Conservation (phyloP, 1,139 yeast genomes). For the Yamadazyma siamensis region DNA sequence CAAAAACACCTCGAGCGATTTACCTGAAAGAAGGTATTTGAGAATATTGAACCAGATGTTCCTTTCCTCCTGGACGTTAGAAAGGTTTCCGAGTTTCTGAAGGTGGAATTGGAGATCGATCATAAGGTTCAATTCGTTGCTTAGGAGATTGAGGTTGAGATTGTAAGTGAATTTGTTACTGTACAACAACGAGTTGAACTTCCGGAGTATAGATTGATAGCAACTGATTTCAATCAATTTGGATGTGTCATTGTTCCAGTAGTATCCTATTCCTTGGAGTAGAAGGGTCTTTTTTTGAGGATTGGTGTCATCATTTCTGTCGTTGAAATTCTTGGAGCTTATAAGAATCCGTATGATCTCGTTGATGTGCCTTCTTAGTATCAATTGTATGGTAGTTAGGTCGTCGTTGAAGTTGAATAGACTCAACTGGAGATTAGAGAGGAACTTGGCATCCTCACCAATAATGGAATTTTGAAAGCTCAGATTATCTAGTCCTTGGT, state of each 20-base stretch:
- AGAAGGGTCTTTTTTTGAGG: slow-evolving; percentile 23
- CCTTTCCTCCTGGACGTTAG: slow-evolving; percentile 15
- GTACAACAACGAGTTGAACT: slow-evolving; percentile 35
- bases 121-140: slow-evolving; percentile 44
- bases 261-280: slow-evolving; percentile 44
- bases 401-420: slow-evolving; percentile 48
- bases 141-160: slow-evolving; percentile 33
- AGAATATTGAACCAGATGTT: slow-evolving; percentile 45
- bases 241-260: slow-evolving; percentile 42
- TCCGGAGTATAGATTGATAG: slow-evolving; percentile 38
- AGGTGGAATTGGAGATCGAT: slow-evolving; percentile 44
- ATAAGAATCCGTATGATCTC: slow-evolving; percentile 41
- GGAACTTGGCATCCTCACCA: slow-evolving; percentile 46
- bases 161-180: slow-evolving; percentile 33
- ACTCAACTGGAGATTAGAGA: slow-evolving; percentile 43
- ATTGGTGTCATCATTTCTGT: slow-evolving; percentile 8
- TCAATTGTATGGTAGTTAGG: slow-evolving; percentile 44
- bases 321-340: slow-evolving; percentile 37
- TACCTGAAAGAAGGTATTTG: slow-evolving; percentile 44
- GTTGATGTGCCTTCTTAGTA: slow-evolving; percentile 46
- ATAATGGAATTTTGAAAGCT: slow-evolving; percentile 33
- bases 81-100: slow-evolving; percentile 30
- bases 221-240: slow-evolving; percentile 43
- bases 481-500: slow-evolving; percentile 11
- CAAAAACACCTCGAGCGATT: slow-evolving; percentile 39